Percentiles rank a stretch among this genome's conserved stretches.
These are phyloP conservation scores for Talinum fruticosum DNA, from an alignment of 148 eudicot species.

Conservation along the genomic window DNA sequence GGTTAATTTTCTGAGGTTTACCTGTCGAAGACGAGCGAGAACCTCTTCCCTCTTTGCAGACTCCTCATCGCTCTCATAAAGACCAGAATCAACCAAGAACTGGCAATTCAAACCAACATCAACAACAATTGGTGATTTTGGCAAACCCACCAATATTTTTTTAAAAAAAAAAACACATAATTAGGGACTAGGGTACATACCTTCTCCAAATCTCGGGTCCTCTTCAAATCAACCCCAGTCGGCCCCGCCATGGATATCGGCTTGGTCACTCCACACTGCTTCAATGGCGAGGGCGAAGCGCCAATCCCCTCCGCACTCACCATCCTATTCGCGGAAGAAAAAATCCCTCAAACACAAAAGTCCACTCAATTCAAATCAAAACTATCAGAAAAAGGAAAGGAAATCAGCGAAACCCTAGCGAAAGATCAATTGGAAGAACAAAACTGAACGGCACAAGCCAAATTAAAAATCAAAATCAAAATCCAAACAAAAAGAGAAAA, in stretches of 20 bases:
- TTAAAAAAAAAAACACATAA: neutral
- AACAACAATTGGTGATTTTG: neutral
- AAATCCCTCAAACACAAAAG: no score
- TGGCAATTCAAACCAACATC: constrained; percentile 19
- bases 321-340: constrained; percentile 17
- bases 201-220: constrained; percentile 52
- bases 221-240: constrained; percentile 40
- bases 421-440: neutral
- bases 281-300: constrained; percentile 1
- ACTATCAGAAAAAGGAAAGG: neutral
- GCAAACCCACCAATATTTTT: neutral
- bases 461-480: neutral
- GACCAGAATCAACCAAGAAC: constrained; percentile 65
- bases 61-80: constrained; percentile 69
- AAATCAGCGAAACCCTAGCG: constrained; percentile 1
- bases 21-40: constrained; percentile 67
- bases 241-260: constrained; percentile 69
- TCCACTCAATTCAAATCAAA: neutral
- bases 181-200: constrained; percentile 22
- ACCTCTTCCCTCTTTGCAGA: constrained; percentile 59
- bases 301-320: constrained; percentile 32
- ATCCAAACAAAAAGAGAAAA: neutral
- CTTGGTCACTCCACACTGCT: constrained; percentile 52
- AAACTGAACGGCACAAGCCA: neutral
- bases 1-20: constrained; percentile 5